Base-by-base conservation (phyloP, 2,329 filamentous ascomycete genomes). In the Calonectria pseudoreteaudii region DNA sequence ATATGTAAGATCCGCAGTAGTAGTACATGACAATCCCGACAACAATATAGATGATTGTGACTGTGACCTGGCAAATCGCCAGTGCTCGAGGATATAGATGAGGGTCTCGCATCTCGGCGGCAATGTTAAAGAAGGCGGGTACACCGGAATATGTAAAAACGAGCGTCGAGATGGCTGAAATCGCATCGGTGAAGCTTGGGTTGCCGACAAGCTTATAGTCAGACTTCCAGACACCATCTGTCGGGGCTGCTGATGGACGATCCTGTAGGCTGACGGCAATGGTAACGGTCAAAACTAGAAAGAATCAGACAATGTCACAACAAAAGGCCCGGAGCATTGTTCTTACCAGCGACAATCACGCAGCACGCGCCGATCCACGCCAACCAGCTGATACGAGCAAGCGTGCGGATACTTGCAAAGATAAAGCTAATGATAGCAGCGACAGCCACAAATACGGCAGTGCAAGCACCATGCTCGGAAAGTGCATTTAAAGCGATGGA, bases 1-100 rank as follows among this genome's bases (percentile, higher is more conserved):
- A 83, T 2, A 88, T 84, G 68, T 83, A 87, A 0, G 84, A 84
- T 0, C 87, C 87, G 74, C 85, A 87, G 74, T 80, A 88, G 70
- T 84, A 84, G 79, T 88, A 88, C 9, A 88, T 83, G 0, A 87
- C 85, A 5, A 8, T 30, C 9, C 77, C 77, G 4, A 86, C 80
- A 7, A 78, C 67, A 14, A 81, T 60, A 64, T 85, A 85, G 20
- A 81, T 81, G 10, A 81, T 56, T 9, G 82, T 77, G 2, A 84
- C 74, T 0, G 67, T 79, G 74, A 20, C 74, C 74, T 73, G 79
- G 72, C 77, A 80, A 16, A 81, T 20, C 3, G 80, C 6, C 6
- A 83, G 71, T 0, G 81, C 74, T 1, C 78, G 75, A 9, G 73
- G 79, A 65, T 80, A 83, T 2, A 75, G 58, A 3, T 66, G 64